Evolutionary conservation across 345 rosid genomes (phyloP).

Genomic region (Acer saccharum): DNA sequence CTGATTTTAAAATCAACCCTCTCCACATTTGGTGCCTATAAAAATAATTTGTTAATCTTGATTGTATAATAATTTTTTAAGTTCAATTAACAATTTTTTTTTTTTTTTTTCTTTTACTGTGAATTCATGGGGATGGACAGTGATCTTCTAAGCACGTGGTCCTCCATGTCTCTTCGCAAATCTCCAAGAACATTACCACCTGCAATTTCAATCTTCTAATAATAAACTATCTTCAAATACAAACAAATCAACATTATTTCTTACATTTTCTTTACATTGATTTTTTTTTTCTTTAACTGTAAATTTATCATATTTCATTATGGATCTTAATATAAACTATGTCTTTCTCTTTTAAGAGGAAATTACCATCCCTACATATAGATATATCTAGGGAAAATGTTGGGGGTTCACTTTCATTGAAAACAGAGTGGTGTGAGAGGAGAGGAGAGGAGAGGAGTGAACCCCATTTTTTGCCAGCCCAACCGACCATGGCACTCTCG

Average conservation of each 20-base stretch:
- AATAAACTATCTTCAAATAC: constrained; percentile 16
- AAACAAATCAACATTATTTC: constrained; percentile 20
- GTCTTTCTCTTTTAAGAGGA: too few relatives aligned
- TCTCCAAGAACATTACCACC: constrained; percentile 49
- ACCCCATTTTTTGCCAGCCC: constrained; percentile 51
- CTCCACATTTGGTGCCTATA: background rate
- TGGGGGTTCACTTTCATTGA: constrained; percentile 27
- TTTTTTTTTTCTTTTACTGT: constrained; percentile 5
- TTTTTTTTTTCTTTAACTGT: background rate
- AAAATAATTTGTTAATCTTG: background rate
- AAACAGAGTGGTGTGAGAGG: constrained; percentile 20
- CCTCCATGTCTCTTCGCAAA: constrained; percentile 44
- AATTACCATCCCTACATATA: background rate
- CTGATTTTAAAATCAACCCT: background rate
- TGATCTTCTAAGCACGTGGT: constrained; percentile 58
- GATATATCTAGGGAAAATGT: background rate
- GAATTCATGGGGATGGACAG: constrained; percentile 51
- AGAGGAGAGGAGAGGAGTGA: constrained; percentile 21
- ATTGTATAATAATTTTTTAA: background rate
- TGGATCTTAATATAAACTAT: background rate
- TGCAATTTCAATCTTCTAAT: constrained; percentile 39
- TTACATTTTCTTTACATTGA: background rate
- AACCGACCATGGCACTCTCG: constrained; percentile 61
- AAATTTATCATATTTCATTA: constrained; percentile 6
- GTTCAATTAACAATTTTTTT: background rate